phyloP scores from a whole-genome alignment of 1,284 basidiomycete genomes.

The Austroboletus niveus region DNA sequence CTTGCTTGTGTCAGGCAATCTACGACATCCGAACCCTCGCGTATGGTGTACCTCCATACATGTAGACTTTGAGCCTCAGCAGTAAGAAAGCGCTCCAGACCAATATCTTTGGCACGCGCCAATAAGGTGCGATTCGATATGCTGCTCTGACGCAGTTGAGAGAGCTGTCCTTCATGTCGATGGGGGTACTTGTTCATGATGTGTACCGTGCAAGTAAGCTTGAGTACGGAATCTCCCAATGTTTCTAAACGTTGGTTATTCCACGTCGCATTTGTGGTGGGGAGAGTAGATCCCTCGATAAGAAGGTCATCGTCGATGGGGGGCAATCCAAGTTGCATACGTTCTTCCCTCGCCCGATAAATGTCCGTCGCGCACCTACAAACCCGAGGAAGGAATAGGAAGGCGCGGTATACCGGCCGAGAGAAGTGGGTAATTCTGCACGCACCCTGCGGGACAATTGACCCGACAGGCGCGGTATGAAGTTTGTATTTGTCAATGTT shows the following conservation, averaged over 20 bases:
- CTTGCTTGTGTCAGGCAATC: constrained; percentile 30
- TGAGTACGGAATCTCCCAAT: constrained; percentile 78
- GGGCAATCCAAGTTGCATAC: constrained; percentile 55
- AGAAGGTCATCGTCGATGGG: constrained; percentile 55
- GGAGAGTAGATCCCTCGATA: constrained; percentile 72
- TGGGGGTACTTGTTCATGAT: constrained; percentile 72
- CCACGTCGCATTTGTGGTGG: constrained; percentile 56
- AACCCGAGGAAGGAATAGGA: constrained; percentile 62
- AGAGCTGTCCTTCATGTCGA: constrained; percentile 80
- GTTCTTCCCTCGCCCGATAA: constrained; percentile 55
- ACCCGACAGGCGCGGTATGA: constrained; percentile 31
- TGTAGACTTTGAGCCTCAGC: constrained; percentile 54
- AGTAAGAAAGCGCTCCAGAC: constrained; percentile 62
- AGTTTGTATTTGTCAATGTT: constrained; percentile 16
- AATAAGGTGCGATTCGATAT: constrained; percentile 72
- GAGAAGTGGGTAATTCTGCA: constrained; percentile 54
- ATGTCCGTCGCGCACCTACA: constrained; percentile 62
- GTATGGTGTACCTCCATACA: constrained; percentile 57
- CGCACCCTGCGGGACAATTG: constrained; percentile 51
- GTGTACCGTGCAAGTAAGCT: constrained; percentile 72
- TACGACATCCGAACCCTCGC: constrained; percentile 34
- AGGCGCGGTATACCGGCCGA: constrained; percentile 45
- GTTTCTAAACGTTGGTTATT: constrained; percentile 85
- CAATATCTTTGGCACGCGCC: constrained; percentile 59
- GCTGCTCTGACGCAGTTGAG: constrained; percentile 56